A percentile compares a stretch with the other conserved stretches of the same genome.
These are phyloP conservation scores for Rosa lucieae DNA, from an alignment of 306 rosid genomes.

Conservation along the genomic window DNA sequence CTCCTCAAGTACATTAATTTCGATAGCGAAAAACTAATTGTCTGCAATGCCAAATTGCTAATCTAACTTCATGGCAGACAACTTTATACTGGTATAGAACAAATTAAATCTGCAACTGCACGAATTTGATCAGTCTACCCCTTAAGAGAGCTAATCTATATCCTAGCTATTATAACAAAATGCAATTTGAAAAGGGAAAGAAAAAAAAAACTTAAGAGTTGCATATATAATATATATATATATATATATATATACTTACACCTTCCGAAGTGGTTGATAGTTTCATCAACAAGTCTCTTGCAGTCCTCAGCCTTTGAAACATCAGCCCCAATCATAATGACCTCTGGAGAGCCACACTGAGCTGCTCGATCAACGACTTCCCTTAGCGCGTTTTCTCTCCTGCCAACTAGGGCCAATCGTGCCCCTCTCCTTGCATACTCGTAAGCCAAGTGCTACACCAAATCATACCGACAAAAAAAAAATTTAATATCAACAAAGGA, in stretches of 20 bases:
- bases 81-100: no score
- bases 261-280: slow-evolving; percentile 48
- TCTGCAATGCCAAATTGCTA: no score
- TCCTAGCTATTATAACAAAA: background rate
- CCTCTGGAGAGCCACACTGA: slow-evolving; percentile 56
- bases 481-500: no score
- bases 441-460: slow-evolving; percentile 60
- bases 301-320: slow-evolving; percentile 57
- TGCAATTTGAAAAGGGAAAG: background rate
- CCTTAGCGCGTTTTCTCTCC: slow-evolving; percentile 39
- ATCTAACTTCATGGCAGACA: background rate
- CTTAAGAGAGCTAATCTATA: background rate
- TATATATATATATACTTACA: slow-evolving; percentile 25
- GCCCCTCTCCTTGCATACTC: slow-evolving; percentile 76
- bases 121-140: background rate
- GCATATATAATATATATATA: background rate
- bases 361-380: slow-evolving; percentile 49
- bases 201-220: background rate
- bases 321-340: slow-evolving; percentile 48
- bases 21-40: background rate
- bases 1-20: background rate
- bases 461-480: background rate
- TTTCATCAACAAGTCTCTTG: slow-evolving; percentile 51
- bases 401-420: slow-evolving; percentile 48
- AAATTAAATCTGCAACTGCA: background rate